Evolutionary conservation across 805 yeast species (phyloP).

Genomic region (Ascoidea rubescens): DNA sequence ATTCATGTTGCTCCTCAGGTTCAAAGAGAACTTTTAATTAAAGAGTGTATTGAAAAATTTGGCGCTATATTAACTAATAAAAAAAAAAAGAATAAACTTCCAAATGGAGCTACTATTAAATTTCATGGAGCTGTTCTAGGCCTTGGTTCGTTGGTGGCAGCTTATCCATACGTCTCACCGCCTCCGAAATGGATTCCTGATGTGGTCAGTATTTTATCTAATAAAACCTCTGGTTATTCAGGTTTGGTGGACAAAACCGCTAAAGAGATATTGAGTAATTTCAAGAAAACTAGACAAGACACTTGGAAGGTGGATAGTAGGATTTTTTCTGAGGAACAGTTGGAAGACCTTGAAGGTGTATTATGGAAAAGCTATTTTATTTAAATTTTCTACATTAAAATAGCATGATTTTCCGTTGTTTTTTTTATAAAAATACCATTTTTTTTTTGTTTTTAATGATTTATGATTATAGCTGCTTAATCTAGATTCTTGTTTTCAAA

Average conservation of each 20-base stretch:
- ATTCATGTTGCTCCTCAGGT: slow-evolving; percentile 42
- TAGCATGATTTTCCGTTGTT: neutral
- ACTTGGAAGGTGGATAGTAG: slow-evolving; percentile 88
- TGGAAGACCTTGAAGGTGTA: slow-evolving; percentile 89
- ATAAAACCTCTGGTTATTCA: slow-evolving; percentile 53
- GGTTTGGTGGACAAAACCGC: slow-evolving; percentile 79
- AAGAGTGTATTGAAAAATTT: slow-evolving; percentile 28
- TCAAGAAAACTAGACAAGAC: slow-evolving; percentile 86
- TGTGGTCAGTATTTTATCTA: slow-evolving; percentile 54
- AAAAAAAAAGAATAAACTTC: slow-evolving; percentile 15
- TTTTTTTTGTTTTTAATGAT: neutral
- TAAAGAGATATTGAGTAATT: slow-evolving; percentile 64
- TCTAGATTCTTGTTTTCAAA: neutral
- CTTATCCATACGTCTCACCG: slow-evolving; percentile 84
- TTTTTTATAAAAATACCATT: neutral
- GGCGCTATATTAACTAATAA: slow-evolving; percentile 25
- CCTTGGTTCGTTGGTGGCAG: slow-evolving; percentile 73
- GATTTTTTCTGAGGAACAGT: slow-evolving; percentile 61
- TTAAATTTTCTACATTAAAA: slow-evolving; percentile 16
- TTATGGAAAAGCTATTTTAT: slow-evolving; percentile 87
- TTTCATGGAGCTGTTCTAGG: slow-evolving; percentile 85
- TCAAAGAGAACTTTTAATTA: slow-evolving; percentile 25
- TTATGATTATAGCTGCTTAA: neutral
- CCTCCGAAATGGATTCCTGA: slow-evolving; percentile 85
- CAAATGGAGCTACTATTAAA: slow-evolving; percentile 27